Evolutionary conservation across 768 basidiomycete species (phyloP).

Genomic region (Termitomyces eurrhizus): DNA sequence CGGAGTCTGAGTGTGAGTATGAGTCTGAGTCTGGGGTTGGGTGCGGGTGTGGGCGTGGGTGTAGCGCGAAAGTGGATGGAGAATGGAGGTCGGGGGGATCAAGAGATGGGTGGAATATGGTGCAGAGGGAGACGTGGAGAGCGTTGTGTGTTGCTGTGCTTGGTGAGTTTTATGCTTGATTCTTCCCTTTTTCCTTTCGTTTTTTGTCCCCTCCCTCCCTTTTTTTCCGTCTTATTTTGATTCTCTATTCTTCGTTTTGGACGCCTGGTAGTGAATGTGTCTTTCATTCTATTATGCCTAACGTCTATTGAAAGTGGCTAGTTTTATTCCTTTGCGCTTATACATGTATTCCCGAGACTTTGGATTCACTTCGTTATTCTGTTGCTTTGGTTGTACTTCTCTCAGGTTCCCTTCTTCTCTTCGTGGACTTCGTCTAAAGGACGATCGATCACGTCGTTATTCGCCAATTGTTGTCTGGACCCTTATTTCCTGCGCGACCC

Average conservation of each 20-base stretch:
- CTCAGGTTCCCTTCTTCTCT: neutral
- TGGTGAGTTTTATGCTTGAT: slow-evolving; percentile 27
- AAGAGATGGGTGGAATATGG: slow-evolving; percentile 39
- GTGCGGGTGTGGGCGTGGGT: neutral
- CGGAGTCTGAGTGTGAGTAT: neutral
- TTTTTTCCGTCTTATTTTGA: neutral
- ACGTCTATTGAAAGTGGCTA: neutral
- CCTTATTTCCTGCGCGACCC: neutral
- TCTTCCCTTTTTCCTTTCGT: neutral
- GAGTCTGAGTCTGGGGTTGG: neutral
- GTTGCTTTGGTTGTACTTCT: neutral
- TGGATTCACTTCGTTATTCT: neutral
- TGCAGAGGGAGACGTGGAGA: slow-evolving; percentile 46
- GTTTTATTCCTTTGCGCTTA: neutral
- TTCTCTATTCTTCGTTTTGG: neutral
- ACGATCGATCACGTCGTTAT: neutral
- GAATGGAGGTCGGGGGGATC: slow-evolving; percentile 20
- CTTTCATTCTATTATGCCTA: no score
- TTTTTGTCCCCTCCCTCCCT: no score
- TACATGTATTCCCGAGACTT: neutral
- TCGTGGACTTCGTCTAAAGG: neutral
- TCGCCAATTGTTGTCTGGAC: neutral
- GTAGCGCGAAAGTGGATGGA: neutral
- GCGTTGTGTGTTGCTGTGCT: slow-evolving; percentile 39
- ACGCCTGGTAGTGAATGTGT: neutral